phyloP scores from a whole-genome alignment of 257 asterid species.

The Plantago major region DNA sequence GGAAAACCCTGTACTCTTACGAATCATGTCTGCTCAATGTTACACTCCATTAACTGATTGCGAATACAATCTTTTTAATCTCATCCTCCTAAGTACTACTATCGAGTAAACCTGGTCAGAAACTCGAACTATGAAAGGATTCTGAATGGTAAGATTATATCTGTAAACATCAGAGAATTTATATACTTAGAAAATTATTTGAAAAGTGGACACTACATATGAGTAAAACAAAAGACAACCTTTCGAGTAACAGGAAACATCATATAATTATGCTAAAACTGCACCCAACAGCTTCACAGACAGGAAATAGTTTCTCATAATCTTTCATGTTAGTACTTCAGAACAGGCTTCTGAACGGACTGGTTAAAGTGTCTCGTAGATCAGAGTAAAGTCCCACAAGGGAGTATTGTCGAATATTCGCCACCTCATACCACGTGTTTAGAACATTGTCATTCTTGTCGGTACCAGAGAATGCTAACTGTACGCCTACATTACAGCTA shows the following conservation, averaged over 20 bases:
- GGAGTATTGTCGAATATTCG: conserved; percentile 74
- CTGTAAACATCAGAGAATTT: too few species aligned
- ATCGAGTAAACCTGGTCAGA: too few species aligned
- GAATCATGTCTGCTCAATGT: neutral
- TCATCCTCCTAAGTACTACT: neutral
- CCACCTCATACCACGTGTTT: conserved; percentile 90
- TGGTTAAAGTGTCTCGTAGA: conserved; percentile 42
- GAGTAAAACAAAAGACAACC: neutral
- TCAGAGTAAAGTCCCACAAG: conserved; percentile 55
- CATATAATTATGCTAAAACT: neutral
- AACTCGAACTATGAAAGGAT: too few species aligned
- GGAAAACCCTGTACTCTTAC: too few species aligned
- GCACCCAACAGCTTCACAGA: too few species aligned
- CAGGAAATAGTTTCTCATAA: neutral
- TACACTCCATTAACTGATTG: neutral
- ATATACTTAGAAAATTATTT: neutral
- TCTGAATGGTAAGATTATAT: too few species aligned
- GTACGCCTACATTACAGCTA: conserved; percentile 61
- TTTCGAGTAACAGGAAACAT: neutral
- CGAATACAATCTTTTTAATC: neutral
- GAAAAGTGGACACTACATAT: neutral
- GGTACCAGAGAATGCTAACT: conserved; percentile 80
- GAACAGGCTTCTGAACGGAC: conserved; percentile 51
- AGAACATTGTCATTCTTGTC: conserved; percentile 66
- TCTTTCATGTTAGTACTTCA: conserved; percentile 25